A percentile compares a stretch with the other conserved stretches of the same genome.
phyloP scores from a whole-genome alignment of 2,329 filamentous ascomycete genomes.

The Alternaria sp. region DNA sequence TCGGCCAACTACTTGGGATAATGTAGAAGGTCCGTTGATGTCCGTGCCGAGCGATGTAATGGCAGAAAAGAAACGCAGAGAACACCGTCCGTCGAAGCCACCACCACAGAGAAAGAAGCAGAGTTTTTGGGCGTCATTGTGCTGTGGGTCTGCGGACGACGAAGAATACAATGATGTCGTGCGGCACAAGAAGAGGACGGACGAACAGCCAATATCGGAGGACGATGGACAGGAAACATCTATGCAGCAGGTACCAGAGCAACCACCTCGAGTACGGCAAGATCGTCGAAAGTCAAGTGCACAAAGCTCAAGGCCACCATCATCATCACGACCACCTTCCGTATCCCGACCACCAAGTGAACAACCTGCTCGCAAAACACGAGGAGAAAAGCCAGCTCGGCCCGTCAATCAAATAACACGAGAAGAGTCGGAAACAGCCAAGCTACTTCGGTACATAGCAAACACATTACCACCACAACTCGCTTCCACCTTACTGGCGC shows the following conservation, averaged over 20 bases:
- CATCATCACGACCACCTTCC: constrained; percentile 14
- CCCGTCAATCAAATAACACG: constrained; percentile 34
- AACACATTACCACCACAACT: constrained; percentile 70
- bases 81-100: constrained; percentile 29
- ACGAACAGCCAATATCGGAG: constrained; percentile 12
- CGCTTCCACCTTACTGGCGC: constrained; percentile 74
- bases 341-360: constrained; percentile 22
- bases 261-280: constrained; percentile 16
- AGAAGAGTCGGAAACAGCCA: constrained; percentile 47
- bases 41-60: constrained; percentile 54
- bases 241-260: constrained; percentile 28
- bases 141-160: constrained; percentile 52
- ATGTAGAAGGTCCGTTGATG: constrained; percentile 57
- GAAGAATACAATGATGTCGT: constrained; percentile 53
- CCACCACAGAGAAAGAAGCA: constrained; percentile 41
- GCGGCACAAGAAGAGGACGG: constrained; percentile 50
- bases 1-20: constrained; percentile 56
- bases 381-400: constrained; percentile 35
- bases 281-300: constrained; percentile 14
- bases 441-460: constrained; percentile 74
- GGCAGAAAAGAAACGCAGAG: constrained; percentile 36
- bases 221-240: constrained; percentile 19
- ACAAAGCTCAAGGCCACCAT: constrained; percentile 7
- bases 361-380: constrained; percentile 36
- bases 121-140: constrained; percentile 55